Base-by-base conservation (phyloP, 2,329 filamentous ascomycete species). In the Colletotrichum brevisporum region DNA sequence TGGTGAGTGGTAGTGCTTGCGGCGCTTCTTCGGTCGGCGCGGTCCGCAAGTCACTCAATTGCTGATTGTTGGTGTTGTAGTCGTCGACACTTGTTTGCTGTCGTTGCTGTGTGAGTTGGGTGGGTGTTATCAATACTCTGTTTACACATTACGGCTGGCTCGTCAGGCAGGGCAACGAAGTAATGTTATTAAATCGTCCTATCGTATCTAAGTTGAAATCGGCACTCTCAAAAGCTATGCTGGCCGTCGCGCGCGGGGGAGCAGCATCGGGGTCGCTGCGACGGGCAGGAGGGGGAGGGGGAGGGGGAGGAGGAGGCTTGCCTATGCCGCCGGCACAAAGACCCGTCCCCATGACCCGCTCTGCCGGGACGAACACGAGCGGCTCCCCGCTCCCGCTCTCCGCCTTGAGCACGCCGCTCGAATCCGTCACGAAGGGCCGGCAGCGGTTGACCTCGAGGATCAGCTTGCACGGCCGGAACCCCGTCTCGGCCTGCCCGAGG, bases 121-220 rank as follows among this genome's bases (percentile, higher is more conserved):
- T 47, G 45, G 45, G 8, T 36, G 31, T 36, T 36, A 8, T 36
- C 31, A 36, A 36, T 43, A n/a, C 2, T 43, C 45, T 48, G 3
- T n/a, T 16, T 48, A 24, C 18, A 4, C 45, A 48, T n/a, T 48
- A 48, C 45, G 41, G 41, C 41, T 43, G 41, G 41, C 13, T 18
- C 48, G 36, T 43, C 27, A 51, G n/a, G 63, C 67, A 69, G 56
- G 62, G 61, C 16, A 43, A 66, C 27, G 55, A 69, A 52, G 67
- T 66, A 48, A 67, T 69, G 56, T 69, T 69, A 69, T 69, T 69
- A 56, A 60, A 67, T 50, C 45, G 62, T 51, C 62, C 67, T 67
- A 69, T 52, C 47, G 15, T 56, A 51, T 56, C 62, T 48, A 69
- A 66, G 67, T 69, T 69, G 61, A 50, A 69, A 67, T 56, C 62